Evolutionary conservation across 495 filamentous ascomycete genomes (phyloP).

Genomic region (Xylaria bambusicola): DNA sequence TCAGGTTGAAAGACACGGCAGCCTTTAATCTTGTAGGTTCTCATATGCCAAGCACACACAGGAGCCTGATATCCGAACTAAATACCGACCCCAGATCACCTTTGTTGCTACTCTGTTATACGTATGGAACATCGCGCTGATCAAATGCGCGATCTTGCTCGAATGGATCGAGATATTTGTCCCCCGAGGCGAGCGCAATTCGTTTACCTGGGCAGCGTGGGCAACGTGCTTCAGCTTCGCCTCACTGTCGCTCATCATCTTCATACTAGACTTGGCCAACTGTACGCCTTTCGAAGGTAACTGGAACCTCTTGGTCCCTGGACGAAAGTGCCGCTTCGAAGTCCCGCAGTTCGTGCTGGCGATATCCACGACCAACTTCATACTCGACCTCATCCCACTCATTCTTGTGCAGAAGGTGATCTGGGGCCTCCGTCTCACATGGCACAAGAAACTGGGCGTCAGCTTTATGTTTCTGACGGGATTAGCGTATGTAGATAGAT

Average conservation of each 20-base stretch:
- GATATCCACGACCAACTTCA: slow-evolving; percentile 1
- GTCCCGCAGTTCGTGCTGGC: not conserved
- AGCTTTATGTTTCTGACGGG: not conserved
- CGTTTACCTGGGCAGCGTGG: not conserved
- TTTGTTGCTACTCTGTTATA: not conserved
- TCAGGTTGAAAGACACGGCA: not conserved
- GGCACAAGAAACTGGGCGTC: not conserved
- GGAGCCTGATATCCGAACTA: too few species aligned
- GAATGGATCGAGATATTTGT: slow-evolving; percentile 7
- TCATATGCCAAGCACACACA: too few species aligned
- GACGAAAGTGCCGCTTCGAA: not conserved
- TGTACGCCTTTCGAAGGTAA: slow-evolving; percentile 8
- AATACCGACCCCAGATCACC: too few species aligned
- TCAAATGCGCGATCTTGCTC: slow-evolving; percentile 8
- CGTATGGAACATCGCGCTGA: not conserved
- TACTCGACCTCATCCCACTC: not conserved
- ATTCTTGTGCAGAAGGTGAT: not conserved
- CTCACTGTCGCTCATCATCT: not conserved
- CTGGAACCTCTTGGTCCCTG: slow-evolving; percentile 6
- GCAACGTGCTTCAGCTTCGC: not conserved
- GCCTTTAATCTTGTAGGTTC: not conserved
- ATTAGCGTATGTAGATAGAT: not conserved
- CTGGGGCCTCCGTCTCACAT: not conserved
- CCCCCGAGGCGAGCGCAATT: not conserved
- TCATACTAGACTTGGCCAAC: not conserved